phyloP scores from a whole-genome alignment of 805 yeast genomes.

The Candida germanica region DNA sequence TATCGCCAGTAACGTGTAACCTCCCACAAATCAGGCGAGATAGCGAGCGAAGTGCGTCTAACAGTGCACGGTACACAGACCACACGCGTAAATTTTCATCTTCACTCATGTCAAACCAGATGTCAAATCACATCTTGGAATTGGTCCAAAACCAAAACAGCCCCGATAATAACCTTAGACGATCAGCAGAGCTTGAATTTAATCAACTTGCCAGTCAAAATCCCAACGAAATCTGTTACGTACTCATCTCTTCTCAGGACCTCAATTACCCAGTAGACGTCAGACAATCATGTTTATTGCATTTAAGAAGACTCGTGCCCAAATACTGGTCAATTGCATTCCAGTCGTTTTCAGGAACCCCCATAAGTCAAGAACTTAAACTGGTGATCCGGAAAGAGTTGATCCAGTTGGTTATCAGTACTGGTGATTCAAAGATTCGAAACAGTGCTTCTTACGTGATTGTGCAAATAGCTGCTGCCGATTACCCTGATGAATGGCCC shows the following conservation, averaged over 20 bases:
- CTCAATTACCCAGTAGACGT: constrained; percentile 25
- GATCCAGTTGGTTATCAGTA: constrained; percentile 42
- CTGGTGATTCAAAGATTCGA: constrained; percentile 56
- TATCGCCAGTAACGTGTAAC: too few relatives aligned
- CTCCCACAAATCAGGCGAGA: too few relatives aligned
- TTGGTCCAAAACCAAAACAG: constrained; percentile 26
- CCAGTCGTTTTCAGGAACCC: constrained; percentile 67
- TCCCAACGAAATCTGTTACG: constrained; percentile 46
- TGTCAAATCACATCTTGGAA: constrained; percentile 2
- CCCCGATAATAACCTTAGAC: constrained; percentile 52
- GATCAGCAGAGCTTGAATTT: constrained; percentile 51
- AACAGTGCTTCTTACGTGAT: constrained; percentile 69
- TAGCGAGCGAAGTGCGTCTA: too few relatives aligned
- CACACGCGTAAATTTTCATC: too few relatives aligned
- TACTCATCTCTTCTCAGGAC: constrained; percentile 42
- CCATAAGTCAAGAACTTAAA: constrained; percentile 55
- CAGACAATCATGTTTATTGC: constrained; percentile 64
- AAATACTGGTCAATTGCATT: constrained; percentile 83
- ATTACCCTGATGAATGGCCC: constrained; percentile 97
- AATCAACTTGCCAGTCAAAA: constrained; percentile 39
- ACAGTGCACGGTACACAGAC: too few relatives aligned
- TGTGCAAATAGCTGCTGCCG: constrained; percentile 82
- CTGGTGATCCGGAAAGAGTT: constrained; percentile 47
- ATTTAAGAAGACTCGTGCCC: constrained; percentile 66
- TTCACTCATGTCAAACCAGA: too few relatives aligned